Percentiles rank a stretch among this genome's conserved stretches.
These are phyloP conservation scores for Termitomyces sp. DNA, from an alignment of 768 basidiomycete species.

Conservation along the genomic window DNA sequence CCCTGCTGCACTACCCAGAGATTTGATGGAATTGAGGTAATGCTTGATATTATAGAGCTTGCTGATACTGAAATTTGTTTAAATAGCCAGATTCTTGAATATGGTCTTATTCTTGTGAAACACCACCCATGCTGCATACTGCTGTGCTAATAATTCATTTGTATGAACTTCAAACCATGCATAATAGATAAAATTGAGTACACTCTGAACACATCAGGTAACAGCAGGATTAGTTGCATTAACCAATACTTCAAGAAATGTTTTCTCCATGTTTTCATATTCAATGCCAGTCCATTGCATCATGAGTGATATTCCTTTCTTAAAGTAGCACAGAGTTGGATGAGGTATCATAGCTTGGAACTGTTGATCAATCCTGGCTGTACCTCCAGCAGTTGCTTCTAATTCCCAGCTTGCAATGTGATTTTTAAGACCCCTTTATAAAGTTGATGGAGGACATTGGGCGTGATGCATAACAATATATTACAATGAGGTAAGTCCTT, in stretches of 20 bases:
- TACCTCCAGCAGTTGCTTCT: constrained; percentile 7
- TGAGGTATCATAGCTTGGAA: constrained; percentile 22
- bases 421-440: constrained; percentile 43
- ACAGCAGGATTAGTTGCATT: constrained; percentile 16
- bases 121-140: constrained; percentile 17
- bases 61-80: constrained; percentile 29
- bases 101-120: constrained; percentile 29
- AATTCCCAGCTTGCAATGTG: constrained; percentile 31
- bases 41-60: constrained; percentile 27
- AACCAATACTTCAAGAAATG: constrained; percentile 26
- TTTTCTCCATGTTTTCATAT: constrained; percentile 30
- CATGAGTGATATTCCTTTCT: constrained; percentile 31
- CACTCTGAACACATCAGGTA: constrained; percentile 20
- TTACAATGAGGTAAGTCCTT: constrained; percentile 27
- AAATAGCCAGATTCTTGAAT: constrained; percentile 20
- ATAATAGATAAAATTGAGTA: constrained; percentile 23
- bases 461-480: constrained; percentile 32
- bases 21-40: constrained; percentile 22
- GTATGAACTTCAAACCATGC: constrained; percentile 24
- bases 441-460: constrained; percentile 40
- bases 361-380: constrained; percentile 25
- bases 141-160: constrained; percentile 14
- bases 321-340: constrained; percentile 28
- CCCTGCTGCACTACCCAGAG: constrained; percentile 18
- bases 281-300: too few species aligned